Evolutionary conservation across 306 rosid genomes (phyloP).

Genomic region (Rosa persica): DNA sequence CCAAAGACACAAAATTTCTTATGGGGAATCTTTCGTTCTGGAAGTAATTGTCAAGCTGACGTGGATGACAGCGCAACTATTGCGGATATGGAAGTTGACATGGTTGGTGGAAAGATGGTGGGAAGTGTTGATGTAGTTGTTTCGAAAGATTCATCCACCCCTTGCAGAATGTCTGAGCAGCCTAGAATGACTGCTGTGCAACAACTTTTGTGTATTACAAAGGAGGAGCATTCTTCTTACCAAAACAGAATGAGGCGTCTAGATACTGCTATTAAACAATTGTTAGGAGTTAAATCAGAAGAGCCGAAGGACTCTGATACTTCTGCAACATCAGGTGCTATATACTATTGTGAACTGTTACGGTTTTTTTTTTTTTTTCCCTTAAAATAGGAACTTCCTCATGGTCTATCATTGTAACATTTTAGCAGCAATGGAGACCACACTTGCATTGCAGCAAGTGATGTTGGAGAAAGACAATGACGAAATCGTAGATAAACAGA

Average conservation of each 20-base stretch:
- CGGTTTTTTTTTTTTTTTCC: not conserved
- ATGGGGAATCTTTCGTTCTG: conserved; percentile 59
- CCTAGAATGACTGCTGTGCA: not conserved
- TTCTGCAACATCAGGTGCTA: not conserved
- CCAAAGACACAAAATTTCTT: conserved; percentile 36
- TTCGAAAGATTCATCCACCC: conserved; percentile 15
- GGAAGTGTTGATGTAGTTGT: conserved; percentile 35
- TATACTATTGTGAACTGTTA: not conserved
- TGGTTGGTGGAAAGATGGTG: conserved; percentile 45
- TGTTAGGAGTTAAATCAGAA: not conserved
- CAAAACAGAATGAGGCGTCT: not conserved
- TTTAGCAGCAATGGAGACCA: not conserved
- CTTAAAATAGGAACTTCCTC: conserved; percentile 8
- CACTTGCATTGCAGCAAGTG: not conserved
- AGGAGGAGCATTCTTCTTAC: not conserved
- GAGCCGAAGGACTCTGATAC: not conserved
- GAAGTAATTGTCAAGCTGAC: conserved; percentile 13
- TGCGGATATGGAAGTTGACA: conserved; percentile 53
- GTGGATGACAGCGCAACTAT: conserved; percentile 1
- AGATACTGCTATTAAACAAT: not conserved
- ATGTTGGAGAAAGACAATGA: not conserved
- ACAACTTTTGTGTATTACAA: not conserved
- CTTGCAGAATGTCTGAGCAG: not conserved
- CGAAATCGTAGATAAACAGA: not conserved
- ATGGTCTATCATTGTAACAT: not conserved